Base-by-base conservation (phyloP, 768 basidiomycete genomes). In the Thelephora ganbajun region DNA sequence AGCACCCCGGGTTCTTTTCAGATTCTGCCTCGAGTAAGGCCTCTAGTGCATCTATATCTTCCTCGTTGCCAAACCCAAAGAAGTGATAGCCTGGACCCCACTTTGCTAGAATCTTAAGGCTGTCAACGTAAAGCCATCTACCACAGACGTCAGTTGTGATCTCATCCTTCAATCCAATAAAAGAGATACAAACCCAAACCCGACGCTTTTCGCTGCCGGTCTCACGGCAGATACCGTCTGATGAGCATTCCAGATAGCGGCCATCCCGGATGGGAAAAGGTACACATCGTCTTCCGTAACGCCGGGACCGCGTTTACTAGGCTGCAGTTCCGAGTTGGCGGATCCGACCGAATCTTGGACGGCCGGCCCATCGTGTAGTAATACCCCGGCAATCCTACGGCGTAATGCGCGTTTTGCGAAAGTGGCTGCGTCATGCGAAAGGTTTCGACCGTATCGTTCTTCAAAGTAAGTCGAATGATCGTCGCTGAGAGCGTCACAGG, bases 31-130 rank as follows among this genome's bases (percentile, higher is more conserved):
- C 67, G 14, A 94, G 70, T 2, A 88, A 62, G 6, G 53, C 60
- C 52, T 88, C 83, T 0, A 98, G 69, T 23, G 73, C 69, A 55
- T 83, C 79, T 16, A 96, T 73, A 49, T 91, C 88, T 13, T 71
- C 61, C 48, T 88, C 80, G 6, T 81, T 63, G 0, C 93, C 93
- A 51, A 76, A 69, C 5, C 91, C 93, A 41, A 89, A 72, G 69
- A 97, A 93, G 60, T 90, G 73, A 53, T 81, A 89, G 1, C 94
- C 94, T 2, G 87, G 88, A 1, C 94, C 94, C 91, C 92, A 98
- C 64, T 99, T 97, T 55, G 92, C 71, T 1, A 98, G 69, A 35
- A 93, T 76, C 63, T 97, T 97, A 50, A 94, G 74, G 4, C 94
- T 97, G 59, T 98, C 94, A 7, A 80, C 88, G 61, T 97, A 99